Base-by-base conservation (phyloP, 169 alveolate species). In the Besnoitia besnoiti region DNA sequence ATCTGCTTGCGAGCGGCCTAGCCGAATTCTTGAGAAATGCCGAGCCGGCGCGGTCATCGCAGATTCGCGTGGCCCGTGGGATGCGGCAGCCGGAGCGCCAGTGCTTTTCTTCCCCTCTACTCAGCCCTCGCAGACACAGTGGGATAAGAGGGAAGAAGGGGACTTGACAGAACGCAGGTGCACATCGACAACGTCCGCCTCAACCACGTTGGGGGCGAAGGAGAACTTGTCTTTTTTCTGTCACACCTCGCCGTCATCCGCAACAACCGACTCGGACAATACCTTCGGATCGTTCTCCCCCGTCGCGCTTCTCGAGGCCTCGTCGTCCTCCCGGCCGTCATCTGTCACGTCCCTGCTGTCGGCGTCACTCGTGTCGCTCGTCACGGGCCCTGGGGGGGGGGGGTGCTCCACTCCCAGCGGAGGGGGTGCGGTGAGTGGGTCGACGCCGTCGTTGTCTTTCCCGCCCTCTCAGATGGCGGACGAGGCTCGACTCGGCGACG, bases 381-480 rank as follows among this genome's bases (percentile, higher is more conserved):
- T 73, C 82, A 73, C 82, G 44, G 82, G 44, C n/a, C 82, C 82
- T 73, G 82, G 82, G 14, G 67, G 67, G n/a, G 67, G 67, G n/a
- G 67, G n/a, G 24, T 73, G 67, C 24, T 55, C 82, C 24, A 27
- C 82, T 73, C 82, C 82, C 82, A 39, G n/a, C 21, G 82, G n/a
- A 8, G 44, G 35, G 7, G 12, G 24, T 12, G 44, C 46, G 0
- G 82, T 21, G 67, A 19, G 30, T 19, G 67, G 7, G 67, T 55
- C 82, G 27, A n/a, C 46, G 44, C 82, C 82, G 47, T 73, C 82
- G 30, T n/a, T 73, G 10, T n/a, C 82, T 42, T 73, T 73, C 46
- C 82, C 82, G 16, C 82, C 82, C 44, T 73, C 82, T 35, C 82
- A 73, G 46, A 19, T 73, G 8, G 40, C 46, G 12, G 67, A 5